Evolutionary conservation across 257 asterid species (phyloP).

Genomic region (Ajuga chamaepitys): DNA sequence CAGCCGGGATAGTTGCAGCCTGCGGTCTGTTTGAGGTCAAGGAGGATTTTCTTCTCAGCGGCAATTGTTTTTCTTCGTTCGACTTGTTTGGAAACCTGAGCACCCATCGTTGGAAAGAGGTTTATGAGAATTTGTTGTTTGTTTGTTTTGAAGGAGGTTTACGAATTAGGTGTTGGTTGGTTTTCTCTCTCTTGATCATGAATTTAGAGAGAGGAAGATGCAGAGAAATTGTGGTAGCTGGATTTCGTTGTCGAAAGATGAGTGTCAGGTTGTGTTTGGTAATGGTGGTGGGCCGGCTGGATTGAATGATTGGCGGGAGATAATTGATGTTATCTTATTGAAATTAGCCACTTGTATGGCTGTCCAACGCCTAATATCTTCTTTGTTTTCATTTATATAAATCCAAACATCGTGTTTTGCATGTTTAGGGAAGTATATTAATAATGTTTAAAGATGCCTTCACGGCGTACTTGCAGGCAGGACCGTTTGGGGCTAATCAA

Average conservation of each 20-base stretch:
- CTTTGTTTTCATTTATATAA: background rate
- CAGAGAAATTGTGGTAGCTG: background rate
- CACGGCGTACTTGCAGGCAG: too few species aligned
- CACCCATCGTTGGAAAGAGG: conserved; percentile 47
- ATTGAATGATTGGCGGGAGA: conserved; percentile 31
- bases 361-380: background rate
- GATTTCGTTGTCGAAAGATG: conserved; percentile 15
- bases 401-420: background rate
- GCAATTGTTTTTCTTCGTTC: conserved; percentile 47
- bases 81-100: conserved; percentile 44
- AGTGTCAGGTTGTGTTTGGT: conserved; percentile 7
- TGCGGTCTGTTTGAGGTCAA: conserved; percentile 28
- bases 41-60: conserved; percentile 43
- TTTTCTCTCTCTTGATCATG: background rate
- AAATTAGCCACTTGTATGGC: conserved; percentile 6
- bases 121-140: background rate
- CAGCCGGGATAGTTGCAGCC: conserved; percentile 56
- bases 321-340: conserved; percentile 1
- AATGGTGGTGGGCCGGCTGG: conserved; percentile 30
- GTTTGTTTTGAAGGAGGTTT: background rate
- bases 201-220: background rate
- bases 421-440: background rate
- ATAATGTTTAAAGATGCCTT: background rate
- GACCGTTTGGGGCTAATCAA: too few species aligned
- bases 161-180: background rate